Base-by-base conservation (phyloP, 1,284 basidiomycete species). In the Papiliotrema flavescens region DNA sequence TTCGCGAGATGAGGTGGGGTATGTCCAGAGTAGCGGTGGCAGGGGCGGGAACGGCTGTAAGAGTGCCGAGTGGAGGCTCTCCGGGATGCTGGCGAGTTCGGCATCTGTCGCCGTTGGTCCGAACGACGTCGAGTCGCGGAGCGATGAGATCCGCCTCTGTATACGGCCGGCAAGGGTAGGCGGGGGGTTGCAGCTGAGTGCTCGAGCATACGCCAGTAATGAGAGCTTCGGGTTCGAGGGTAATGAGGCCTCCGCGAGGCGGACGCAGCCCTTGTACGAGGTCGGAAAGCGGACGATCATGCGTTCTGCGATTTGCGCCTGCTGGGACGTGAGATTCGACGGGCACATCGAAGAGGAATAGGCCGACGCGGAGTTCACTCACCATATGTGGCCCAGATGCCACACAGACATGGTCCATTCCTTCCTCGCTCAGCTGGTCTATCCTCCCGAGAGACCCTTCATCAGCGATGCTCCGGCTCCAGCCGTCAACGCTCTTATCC, bases 161-260 rank as follows among this genome's bases (percentile, higher is more conserved):
- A 46, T 7, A 14, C 14, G 44, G n/a, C n/a, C n/a, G n/a, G n/a
- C n/a, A n/a, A n/a, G n/a, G n/a, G n/a, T n/a, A 6, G 24, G 22
- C 20, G 28, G 9, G 20, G 54, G 58, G 20, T 77, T 63, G 19
- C 78, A 77, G 15, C 79, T 71, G 54, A 78, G 79, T 1, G 80
- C 80, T 39, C 75, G 76, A 19, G 78, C 82, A 64, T 79, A 84
- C 0, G 81, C 76, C 3, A 84, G 71, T 80, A 83, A 82, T 0
- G 81, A 78, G n/a, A 82, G 69, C 63, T 84, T 85, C 56, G 70
- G 64, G 1, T 65, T 64, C 2, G 66, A 60, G 34, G 67, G 63
- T 11, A 78, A 61, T 14, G 79, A 74, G 8, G 79, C 73, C 57
- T 83, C 82, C 13, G 74, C 83, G 1, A 83, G 70, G 43, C 84